Evolutionary conservation across 139 green algal genomes (phyloP).

Genomic region (Chlamydomonas sp.): DNA sequence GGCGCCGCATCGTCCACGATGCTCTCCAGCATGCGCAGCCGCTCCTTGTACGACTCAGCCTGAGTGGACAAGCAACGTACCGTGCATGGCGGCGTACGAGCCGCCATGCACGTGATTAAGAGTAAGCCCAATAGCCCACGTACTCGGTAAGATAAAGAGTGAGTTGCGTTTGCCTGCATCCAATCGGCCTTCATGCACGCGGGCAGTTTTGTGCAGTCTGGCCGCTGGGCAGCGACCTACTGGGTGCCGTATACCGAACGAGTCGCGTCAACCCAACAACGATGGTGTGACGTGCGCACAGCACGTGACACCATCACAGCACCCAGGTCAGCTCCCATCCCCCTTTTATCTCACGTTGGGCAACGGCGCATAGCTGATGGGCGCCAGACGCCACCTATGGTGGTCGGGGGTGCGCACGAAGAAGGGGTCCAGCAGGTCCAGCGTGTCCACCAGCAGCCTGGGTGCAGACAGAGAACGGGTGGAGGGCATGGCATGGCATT

Average conservation of each 20-base stretch:
- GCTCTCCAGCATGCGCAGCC: slow-evolving; percentile 28
- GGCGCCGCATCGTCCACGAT: slow-evolving; percentile 15
- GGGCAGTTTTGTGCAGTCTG: too few species aligned
- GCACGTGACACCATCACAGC: neutral
- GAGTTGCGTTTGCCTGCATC: too few species aligned
- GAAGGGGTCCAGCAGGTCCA: slow-evolving; percentile 76
- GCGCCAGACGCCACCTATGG: slow-evolving; percentile 61
- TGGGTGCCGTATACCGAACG: too few species aligned
- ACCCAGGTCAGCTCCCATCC: neutral
- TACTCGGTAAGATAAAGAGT: too few species aligned
- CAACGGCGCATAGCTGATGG: slow-evolving; percentile 58
- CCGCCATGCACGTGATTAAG: too few species aligned
- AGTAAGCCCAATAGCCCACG: too few species aligned
- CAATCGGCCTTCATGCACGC: too few species aligned
- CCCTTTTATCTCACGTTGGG: slow-evolving; percentile 55
- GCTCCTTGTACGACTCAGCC: slow-evolving; percentile 38
- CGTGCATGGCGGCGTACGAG: too few species aligned
- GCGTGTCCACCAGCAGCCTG: slow-evolving; percentile 70
- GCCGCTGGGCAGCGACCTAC: too few species aligned
- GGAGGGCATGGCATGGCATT: too few species aligned
- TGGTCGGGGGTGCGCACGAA: slow-evolving; percentile 56
- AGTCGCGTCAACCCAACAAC: neutral
- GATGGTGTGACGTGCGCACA: neutral
- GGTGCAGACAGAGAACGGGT: slow-evolving; percentile 24
- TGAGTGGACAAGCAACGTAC: neutral